Percentiles rank a stretch among this genome's conserved stretches.
These are phyloP conservation scores for Miscanthus lutarioriparius DNA, from an alignment of 176 grass and related monocot species.

Conservation along the genomic window DNA sequence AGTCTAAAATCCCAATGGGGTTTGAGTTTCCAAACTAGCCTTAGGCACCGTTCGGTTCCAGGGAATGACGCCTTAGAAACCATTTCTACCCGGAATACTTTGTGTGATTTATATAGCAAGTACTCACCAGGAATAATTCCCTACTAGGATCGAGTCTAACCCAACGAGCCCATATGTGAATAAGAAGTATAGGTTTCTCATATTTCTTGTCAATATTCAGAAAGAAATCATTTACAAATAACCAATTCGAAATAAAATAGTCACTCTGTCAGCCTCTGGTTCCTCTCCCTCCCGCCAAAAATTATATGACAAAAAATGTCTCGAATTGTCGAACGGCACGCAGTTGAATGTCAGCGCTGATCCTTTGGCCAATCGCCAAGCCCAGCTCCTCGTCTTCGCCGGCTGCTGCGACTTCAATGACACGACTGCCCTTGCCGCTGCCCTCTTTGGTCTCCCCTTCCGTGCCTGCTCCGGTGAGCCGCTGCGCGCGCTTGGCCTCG, in stretches of 20 bases:
- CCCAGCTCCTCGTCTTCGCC: constrained; percentile 19
- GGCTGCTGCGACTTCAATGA: background rate
- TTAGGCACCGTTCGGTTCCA: no score
- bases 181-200: background rate
- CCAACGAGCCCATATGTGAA: no score
- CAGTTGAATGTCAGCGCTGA: constrained; percentile 31
- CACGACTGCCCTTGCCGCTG: background rate
- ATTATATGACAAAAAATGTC: background rate
- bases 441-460: constrained; percentile 1
- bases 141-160: no score
- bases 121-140: no score
- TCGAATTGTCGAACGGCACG: constrained; percentile 5
- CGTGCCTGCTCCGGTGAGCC: constrained; percentile 48
- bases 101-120: no score
- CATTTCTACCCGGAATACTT: no score
- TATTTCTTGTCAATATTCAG: background rate
- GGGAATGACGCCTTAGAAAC: no score
- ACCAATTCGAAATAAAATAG: constrained; percentile 50
- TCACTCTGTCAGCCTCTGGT: constrained; percentile 32
- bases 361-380: constrained; percentile 27
- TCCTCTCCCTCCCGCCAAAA: constrained; percentile 56
- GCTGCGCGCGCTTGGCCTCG: constrained; percentile 67
- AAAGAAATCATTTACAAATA: constrained; percentile 47
- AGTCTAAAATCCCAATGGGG: no score
- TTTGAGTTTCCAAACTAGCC: no score